Evolutionary conservation across 306 rosid genomes (phyloP), one percentile per base, ranked within the genome.

Genomic region (Cucurbita ficifolia): DNA sequence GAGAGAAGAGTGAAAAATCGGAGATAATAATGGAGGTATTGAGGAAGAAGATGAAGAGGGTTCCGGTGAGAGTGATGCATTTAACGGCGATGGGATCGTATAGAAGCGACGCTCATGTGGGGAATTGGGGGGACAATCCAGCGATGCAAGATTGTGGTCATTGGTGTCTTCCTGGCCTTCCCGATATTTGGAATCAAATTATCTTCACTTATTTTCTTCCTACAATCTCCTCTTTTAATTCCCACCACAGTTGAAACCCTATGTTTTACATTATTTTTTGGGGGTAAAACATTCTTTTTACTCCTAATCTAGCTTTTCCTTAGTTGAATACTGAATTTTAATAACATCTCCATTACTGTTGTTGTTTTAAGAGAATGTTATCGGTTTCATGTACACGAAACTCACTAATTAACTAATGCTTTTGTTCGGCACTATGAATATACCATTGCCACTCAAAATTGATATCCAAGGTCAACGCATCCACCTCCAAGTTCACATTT

Each of bases 91-190:
- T 91, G 93, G 80, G 96, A n/a, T 85, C 96, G 38, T 87, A 77
- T 39, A 88, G 97, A 70, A 87, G 86, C 16, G 97, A 91, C 79
- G 97, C 89, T 19, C 97, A 91, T 18, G 96, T 91, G 50, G 96
- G 93, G 49, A 84, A 72, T 60, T 87, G 91, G 93, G 89, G 88
- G 17, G 93, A 89, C 74, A 83, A 84, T 55, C 88, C 85, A 51
- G 75, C 76, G 12, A 36, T 81, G 6, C 83, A 85, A 59, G 96
- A 91, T 74, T 91, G 97, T 78, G 88, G 96, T 75, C 97, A 91
- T 70, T 91, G 97, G 97, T 91, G 97, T 81, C 83, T 91, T 42
- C 97, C 96, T 45, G 96, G 97, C 48, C 84, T 89, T 9, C 97
- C 97, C 58, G 97, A 91, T 79, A 78, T 81, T 77, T 91, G 97